These are phyloP conservation scores for Wallacemonas sp. DNA, from an alignment of 208 protist genomes.

Conservation along the genomic window DNA sequence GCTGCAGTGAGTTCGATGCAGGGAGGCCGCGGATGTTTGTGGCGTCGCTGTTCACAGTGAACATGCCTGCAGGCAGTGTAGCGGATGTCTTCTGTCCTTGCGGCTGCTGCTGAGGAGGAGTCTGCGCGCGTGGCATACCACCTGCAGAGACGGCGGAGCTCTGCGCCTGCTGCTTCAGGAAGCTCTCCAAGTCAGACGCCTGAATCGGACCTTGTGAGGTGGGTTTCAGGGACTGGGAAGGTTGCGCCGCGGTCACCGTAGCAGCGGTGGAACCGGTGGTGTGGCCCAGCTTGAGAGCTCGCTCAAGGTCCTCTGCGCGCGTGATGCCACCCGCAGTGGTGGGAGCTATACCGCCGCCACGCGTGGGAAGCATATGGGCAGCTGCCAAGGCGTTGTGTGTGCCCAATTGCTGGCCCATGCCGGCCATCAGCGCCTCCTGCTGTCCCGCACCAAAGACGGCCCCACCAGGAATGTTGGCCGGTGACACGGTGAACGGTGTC, in stretches of 20 bases:
- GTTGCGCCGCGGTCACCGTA: slow-evolving; percentile 6
- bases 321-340: not conserved
- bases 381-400: not conserved
- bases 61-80: not conserved
- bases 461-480: slow-evolving; percentile 2
- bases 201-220: not conserved
- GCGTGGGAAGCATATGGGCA: not conserved
- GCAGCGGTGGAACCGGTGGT: not conserved
- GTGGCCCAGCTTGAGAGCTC: not conserved
- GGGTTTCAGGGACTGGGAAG: slow-evolving; percentile 10
- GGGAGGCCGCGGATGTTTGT: slow-evolving; percentile 24
- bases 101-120: not conserved
- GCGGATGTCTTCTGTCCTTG: not conserved
- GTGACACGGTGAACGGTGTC: not conserved
- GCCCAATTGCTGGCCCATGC: not conserved
- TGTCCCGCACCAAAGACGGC: too few species aligned
- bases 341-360: not conserved
- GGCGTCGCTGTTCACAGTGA: slow-evolving; percentile 26
- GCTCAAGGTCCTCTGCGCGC: slow-evolving; percentile 9
- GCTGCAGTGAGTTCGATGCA: slow-evolving; percentile 20
- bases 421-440: too few species aligned
- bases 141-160: slow-evolving; percentile 5
- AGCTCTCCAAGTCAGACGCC: slow-evolving; percentile 6
- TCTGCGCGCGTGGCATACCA: not conserved
- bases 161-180: slow-evolving; percentile 16